These are phyloP conservation scores for Globisporangium solare DNA, from an alignment of 352 stramenopile species.

Conservation along the genomic window DNA sequence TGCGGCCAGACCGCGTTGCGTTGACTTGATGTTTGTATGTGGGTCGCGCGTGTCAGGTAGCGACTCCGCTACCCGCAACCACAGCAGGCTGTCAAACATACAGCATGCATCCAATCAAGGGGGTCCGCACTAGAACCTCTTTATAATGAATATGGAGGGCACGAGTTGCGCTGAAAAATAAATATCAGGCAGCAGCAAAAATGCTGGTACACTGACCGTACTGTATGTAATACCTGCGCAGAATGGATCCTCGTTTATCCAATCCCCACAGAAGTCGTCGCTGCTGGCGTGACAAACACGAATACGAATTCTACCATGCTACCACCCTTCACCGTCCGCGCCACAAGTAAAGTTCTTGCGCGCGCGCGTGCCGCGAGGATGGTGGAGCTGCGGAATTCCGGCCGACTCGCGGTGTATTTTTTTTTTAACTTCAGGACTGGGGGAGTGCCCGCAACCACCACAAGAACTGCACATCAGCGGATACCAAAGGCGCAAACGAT, in stretches of 20 bases:
- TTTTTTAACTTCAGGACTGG: conserved; percentile 3
- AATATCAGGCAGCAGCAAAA: too few species aligned
- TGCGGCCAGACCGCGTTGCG: not conserved
- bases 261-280: too few species aligned
- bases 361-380: not conserved
- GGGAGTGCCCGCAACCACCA: conserved; percentile 5
- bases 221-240: too few species aligned
- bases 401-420: not conserved
- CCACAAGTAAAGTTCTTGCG: too few species aligned
- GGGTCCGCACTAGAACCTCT: not conserved
- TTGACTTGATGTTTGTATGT: not conserved
- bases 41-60: not conserved
- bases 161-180: too few species aligned
- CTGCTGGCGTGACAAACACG: too few species aligned
- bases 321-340: too few species aligned
- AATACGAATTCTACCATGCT: too few species aligned
- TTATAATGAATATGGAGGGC: not conserved
- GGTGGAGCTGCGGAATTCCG: not conserved
- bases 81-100: too few species aligned
- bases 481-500: not conserved
- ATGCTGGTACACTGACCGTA: too few species aligned
- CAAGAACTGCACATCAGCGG: conserved; percentile 8
- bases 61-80: too few species aligned
- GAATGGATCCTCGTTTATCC: too few species aligned
- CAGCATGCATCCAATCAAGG: not conserved